These are phyloP conservation scores for Phaffia australis DNA, from an alignment of 768 basidiomycete genomes.

Conservation along the genomic window DNA sequence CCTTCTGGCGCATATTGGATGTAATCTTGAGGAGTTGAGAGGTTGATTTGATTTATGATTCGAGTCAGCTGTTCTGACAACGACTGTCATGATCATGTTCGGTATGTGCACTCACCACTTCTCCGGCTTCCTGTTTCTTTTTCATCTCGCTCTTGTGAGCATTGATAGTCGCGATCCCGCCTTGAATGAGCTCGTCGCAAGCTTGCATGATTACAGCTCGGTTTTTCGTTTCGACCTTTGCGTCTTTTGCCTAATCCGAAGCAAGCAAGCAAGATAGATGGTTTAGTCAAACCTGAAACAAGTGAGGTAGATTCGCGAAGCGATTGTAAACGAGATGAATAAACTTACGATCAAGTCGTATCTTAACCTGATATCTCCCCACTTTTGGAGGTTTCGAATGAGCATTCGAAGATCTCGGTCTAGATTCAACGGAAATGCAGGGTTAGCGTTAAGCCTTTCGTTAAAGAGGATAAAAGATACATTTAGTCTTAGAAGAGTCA, in stretches of 20 bases:
- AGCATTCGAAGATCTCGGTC: slow-evolving; percentile 93
- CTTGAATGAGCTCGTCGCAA: slow-evolving; percentile 80
- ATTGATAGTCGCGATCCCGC: slow-evolving; percentile 70
- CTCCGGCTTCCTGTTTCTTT: slow-evolving; percentile 62
- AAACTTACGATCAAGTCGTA: slow-evolving; percentile 81
- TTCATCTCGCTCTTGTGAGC: slow-evolving; percentile 75
- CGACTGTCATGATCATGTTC: neutral
- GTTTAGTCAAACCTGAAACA: neutral
- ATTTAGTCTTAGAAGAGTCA: no score
- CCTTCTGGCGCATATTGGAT: slow-evolving; percentile 92
- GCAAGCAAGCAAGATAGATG: neutral
- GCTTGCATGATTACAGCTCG: slow-evolving; percentile 80
- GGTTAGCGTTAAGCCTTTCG: neutral
- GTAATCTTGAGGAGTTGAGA: slow-evolving; percentile 44
- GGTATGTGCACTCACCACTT: slow-evolving; percentile 42
- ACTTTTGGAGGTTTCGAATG: slow-evolving; percentile 86
- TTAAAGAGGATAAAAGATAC: neutral
- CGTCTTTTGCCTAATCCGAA: slow-evolving; percentile 59
- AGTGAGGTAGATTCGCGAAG: slow-evolving; percentile 1
- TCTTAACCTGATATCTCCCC: slow-evolving; percentile 91
- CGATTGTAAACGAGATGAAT: slow-evolving; percentile 10
- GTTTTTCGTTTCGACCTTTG: slow-evolving; percentile 89
- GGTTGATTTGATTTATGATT: neutral
- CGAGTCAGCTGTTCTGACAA: neutral
- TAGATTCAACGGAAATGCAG: slow-evolving; percentile 24